Conservation (phyloP, 2,329 filamentous ascomycete genomes). For the Ophiostoma australiae region DNA sequence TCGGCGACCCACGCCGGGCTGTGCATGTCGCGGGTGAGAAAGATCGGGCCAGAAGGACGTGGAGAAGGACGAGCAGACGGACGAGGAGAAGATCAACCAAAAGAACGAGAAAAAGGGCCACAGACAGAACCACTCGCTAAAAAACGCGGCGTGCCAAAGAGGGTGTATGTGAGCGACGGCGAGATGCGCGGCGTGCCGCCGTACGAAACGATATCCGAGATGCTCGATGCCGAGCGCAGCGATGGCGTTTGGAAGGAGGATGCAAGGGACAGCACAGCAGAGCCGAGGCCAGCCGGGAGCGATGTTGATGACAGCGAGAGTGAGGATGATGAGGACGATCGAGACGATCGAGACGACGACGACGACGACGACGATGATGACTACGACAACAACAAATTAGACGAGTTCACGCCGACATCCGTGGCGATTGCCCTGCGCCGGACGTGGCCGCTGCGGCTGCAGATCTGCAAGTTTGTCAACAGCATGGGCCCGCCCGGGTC, state of each 20-base stretch:
- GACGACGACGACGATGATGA: neutral
- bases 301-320: neutral
- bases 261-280: neutral
- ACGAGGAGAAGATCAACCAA: neutral
- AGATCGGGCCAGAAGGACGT: neutral
- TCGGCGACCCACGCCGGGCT: neutral
- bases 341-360: neutral
- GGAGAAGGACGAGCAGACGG: neutral
- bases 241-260: neutral
- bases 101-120: neutral
- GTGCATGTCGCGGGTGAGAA: neutral
- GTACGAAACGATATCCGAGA: neutral
- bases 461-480: slow-evolving; percentile 44
- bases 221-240: neutral
- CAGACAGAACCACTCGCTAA: neutral
- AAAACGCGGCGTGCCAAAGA: slow-evolving; percentile 34
- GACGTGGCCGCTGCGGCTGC: slow-evolving; percentile 42
- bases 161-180: slow-evolving; percentile 4
- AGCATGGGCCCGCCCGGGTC: slow-evolving; percentile 41
- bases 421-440: slow-evolving; percentile 44
- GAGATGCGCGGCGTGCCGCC: slow-evolving; percentile 17
- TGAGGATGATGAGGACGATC: neutral
- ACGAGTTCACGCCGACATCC: slow-evolving; percentile 42
- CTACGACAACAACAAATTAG: neutral
- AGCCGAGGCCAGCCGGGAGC: too few relatives aligned